phyloP scores from a whole-genome alignment of 345 rosid genomes.

The Ricinus communis region DNA sequence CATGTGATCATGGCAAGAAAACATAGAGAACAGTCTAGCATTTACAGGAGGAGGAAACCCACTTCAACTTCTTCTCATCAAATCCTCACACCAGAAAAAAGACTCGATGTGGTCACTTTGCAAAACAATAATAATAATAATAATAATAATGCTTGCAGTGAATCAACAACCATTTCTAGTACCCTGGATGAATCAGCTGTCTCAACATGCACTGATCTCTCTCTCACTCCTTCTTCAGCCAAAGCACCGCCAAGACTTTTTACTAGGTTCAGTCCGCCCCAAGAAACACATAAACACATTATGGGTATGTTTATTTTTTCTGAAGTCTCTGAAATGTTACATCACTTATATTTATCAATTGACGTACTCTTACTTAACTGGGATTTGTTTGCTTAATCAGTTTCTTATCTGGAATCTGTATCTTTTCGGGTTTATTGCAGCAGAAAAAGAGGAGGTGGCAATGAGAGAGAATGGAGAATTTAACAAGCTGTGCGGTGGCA shows the following conservation, averaged over 20 bases:
- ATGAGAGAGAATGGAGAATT: conserved; percentile 15
- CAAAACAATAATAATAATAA: conserved; percentile 18
- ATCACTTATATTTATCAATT: too few relatives aligned
- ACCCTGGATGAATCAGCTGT: conserved; percentile 41
- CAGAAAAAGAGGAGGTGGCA: conserved; percentile 16
- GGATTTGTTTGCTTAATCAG: too few relatives aligned
- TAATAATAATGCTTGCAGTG: conserved; percentile 28
- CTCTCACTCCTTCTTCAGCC: conserved; percentile 55
- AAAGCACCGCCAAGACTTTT: conserved; percentile 24
- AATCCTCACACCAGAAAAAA: conserved; percentile 9
- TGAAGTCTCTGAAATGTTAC: not conserved
- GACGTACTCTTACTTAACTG: too few relatives aligned
- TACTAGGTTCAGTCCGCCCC: conserved; percentile 23
- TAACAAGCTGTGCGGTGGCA: conserved; percentile 18
- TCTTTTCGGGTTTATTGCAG: not conserved
- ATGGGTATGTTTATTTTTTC: conserved; percentile 32
- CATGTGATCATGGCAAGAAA: conserved; percentile 93
- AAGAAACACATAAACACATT: not conserved
- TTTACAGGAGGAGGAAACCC: conserved; percentile 47
- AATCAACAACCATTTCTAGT: conserved; percentile 44
- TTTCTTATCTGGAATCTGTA: too few relatives aligned
- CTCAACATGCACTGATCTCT: conserved; percentile 59
- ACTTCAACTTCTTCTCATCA: conserved; percentile 20
- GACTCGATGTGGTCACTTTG: conserved; percentile 10
- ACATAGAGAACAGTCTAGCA: conserved; percentile 62